These are phyloP conservation scores for Debaryomyces coudertii DNA, from an alignment of 1,139 yeast genomes.

Conservation along the genomic window DNA sequence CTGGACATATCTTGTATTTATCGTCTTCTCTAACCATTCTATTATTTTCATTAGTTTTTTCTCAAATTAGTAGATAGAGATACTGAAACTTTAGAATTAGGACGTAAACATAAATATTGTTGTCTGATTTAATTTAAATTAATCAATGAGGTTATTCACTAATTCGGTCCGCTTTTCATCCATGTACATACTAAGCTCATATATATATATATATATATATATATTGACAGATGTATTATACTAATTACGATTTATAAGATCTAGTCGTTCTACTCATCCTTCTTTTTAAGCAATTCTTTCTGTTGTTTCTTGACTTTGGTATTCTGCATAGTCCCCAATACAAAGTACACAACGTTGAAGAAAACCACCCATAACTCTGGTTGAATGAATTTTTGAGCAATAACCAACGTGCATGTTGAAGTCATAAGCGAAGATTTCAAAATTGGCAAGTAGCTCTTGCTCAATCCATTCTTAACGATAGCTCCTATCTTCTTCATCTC, in stretches of 20 bases:
- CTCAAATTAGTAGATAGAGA: too few relatives aligned
- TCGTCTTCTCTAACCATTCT: too few relatives aligned
- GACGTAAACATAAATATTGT: too few relatives aligned
- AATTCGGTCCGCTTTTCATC: too few relatives aligned
- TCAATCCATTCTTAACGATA: conserved; percentile 42
- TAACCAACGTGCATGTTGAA: conserved; percentile 60
- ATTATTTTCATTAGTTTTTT: too few relatives aligned
- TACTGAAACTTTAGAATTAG: too few relatives aligned
- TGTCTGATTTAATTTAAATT: too few relatives aligned
- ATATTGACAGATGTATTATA: too few relatives aligned
- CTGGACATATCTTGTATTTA: too few relatives aligned
- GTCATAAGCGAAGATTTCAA: conserved; percentile 66
- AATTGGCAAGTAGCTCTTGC: conserved; percentile 56
- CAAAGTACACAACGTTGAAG: conserved; percentile 72
- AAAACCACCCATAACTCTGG: conserved; percentile 87
- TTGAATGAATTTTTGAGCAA: conserved; percentile 75
- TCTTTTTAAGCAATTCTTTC: conserved; percentile 16
- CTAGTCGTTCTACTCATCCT: conserved; percentile 7
- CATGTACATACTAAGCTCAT: too few relatives aligned
- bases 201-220: too few relatives aligned
- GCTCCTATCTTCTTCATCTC: conserved; percentile 26
- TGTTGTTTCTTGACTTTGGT: conserved; percentile 57
- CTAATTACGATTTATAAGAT: not conserved
- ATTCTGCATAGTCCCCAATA: conserved; percentile 79
- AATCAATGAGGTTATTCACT: too few relatives aligned